A percentile compares a stretch with the other conserved stretches of the same genome.
These are phyloP conservation scores for Chaetothyriales sp. DNA, from an alignment of 2,329 filamentous ascomycete species.

Conservation along the genomic window DNA sequence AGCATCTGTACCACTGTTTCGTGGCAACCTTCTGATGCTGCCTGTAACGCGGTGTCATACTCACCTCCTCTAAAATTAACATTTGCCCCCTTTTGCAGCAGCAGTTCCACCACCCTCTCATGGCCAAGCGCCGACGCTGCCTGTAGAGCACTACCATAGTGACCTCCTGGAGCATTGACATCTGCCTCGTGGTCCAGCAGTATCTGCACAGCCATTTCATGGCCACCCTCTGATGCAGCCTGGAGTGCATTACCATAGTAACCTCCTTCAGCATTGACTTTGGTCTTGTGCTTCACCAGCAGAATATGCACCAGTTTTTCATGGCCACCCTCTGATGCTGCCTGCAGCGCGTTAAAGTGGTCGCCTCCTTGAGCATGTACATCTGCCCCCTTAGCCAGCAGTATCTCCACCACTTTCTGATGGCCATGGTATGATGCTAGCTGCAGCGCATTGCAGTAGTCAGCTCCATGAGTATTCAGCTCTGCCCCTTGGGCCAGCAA, in stretches of 20 bases:
- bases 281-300: constrained; percentile 5
- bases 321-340: constrained; percentile 8
- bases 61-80: constrained; percentile 11
- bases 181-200: constrained; percentile 4
- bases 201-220: not conserved
- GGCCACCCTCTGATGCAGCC: not conserved
- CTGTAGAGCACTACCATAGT: constrained; percentile 6
- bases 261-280: constrained; percentile 4
- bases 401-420: constrained; percentile 1
- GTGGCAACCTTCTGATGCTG: constrained; percentile 7
- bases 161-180: constrained; percentile 9
- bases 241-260: constrained; percentile 4
- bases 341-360: constrained; percentile 8
- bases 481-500: constrained; percentile 9
- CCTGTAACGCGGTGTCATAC: constrained; percentile 7
- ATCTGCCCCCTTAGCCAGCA: constrained; percentile 1
- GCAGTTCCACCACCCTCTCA: constrained; percentile 5
- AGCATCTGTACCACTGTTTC: constrained; percentile 6
- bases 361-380: constrained; percentile 1
- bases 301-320: constrained; percentile 6
- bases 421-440: constrained; percentile 1
- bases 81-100: constrained; percentile 9
- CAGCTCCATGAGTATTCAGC: constrained; percentile 13
- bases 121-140: constrained; percentile 4
- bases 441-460: constrained; percentile 1